A percentile compares a stretch with the other conserved stretches of the same genome.
Conservation (phyloP, 495 filamentous ascomycete genomes). For the Daldinia bambusicola region DNA sequence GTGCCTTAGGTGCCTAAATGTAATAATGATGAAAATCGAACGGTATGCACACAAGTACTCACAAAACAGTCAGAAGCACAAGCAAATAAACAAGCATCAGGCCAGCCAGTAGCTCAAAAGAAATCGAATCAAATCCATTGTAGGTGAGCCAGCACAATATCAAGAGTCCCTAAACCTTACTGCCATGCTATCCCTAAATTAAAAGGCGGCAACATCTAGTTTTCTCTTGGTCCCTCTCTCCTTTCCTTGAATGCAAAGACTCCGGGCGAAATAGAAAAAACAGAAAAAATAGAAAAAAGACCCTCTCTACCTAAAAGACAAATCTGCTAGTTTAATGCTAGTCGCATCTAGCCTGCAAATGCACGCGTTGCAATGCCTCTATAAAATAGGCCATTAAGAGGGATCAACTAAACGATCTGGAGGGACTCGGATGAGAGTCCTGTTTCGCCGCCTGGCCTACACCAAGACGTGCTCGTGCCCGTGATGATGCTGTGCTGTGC, state of each 20-base stretch:
- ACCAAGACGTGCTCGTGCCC: background rate
- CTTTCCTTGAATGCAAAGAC: background rate
- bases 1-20: too few species aligned
- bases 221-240: background rate
- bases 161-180: background rate
- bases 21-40: too few species aligned
- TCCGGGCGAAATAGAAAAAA: background rate
- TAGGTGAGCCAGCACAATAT: background rate
- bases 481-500: background rate
- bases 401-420: background rate
- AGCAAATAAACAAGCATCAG: background rate
- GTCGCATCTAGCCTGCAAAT: background rate
- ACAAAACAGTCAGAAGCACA: background rate
- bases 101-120: background rate
- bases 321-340: background rate
- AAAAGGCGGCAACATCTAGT: background rate
- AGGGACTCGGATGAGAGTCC: background rate
- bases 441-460: background rate
- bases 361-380: background rate
- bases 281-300: background rate
- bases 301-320: background rate
- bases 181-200: background rate
- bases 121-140: background rate
- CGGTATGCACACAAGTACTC: background rate
- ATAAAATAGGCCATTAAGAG: slow-evolving; percentile 1